Base-by-base conservation (phyloP, 2,329 filamentous ascomycete species). In the Raffaelea arxii region DNA sequence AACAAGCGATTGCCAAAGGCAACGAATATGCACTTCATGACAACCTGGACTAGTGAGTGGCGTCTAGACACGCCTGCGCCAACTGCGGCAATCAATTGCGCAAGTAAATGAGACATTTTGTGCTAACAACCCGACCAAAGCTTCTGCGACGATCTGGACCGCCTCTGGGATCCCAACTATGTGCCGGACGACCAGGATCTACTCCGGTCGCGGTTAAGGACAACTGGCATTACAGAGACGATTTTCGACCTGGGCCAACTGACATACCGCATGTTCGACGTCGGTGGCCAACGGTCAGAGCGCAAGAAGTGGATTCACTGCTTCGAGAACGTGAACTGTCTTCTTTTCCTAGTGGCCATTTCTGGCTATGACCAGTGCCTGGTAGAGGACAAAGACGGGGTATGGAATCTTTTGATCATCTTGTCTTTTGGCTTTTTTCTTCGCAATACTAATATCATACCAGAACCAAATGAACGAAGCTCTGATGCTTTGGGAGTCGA, bases 241-340 rank as follows among this genome's bases (percentile, higher is more conserved):
- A 78, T 91, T 52, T 97, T 97, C 64, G 88, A 94, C 63, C 76
- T 94, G 14, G 89, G 89, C 51, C 84, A 91, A 59, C 77, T 96
- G 57, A 94, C 89, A 53, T 96, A 96, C 68, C 84, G 89, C 58
- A 96, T 97, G 89, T 94, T 94, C 65, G 89, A 95, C 59, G 89
- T 94, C 41, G 89, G 89, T 62, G 89, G 89, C 48, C 89, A 95
- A 63, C 76, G 89, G 57, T 94, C 89, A 24, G 89, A 95, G 66
- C 84, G 89, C 52, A 94, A 94, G 76, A 95, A 95, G 72, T 95
- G 89, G 89, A 94, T 95, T 53, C 89, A 95, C 64, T 92, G 89
- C 61, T 95, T 95, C 62, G 89, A 95, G 63, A 92, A 92, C 54
- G 89, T 95, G 52, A 89, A 92, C 59, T 90, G 87, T 55, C 74